Conservation (phyloP, 2,329 filamentous ascomycete species). For the Hymenoscyphus fructigenus region DNA sequence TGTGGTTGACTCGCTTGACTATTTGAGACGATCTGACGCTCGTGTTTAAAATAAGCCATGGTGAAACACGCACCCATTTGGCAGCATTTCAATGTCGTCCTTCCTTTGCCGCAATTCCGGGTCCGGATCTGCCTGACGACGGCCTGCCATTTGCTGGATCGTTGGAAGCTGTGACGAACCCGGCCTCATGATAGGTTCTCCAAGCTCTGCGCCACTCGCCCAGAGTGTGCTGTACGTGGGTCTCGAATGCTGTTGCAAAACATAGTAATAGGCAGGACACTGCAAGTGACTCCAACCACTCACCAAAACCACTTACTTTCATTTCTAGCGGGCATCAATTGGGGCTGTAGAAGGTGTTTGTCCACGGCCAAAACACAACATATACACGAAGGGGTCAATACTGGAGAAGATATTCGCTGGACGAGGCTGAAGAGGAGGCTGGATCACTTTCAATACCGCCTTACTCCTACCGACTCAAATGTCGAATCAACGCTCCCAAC, state of each 20-base stretch:
- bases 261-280: not conserved
- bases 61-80: constrained; percentile 6
- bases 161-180: constrained; percentile 2
- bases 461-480: constrained; percentile 12
- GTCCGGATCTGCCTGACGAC: not conserved
- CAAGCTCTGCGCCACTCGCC: not conserved
- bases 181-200: not conserved
- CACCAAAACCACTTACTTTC: not conserved
- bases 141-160: not conserved
- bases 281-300: not conserved
- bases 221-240: constrained; percentile 2
- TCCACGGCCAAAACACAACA: not conserved
- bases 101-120: constrained; percentile 1
- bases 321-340: not conserved
- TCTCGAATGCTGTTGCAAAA: not conserved
- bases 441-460: not conserved
- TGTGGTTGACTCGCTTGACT: not conserved
- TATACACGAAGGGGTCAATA: not conserved
- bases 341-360: not conserved
- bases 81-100: not conserved
- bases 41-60: constrained; percentile 12
- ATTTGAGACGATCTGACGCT: not conserved
- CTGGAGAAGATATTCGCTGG: not conserved
- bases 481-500: constrained; percentile 16
- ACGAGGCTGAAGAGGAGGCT: not conserved